Base-by-base conservation (phyloP, 1,139 yeast genomes). In the Geotrichum histeridarum region DNA sequence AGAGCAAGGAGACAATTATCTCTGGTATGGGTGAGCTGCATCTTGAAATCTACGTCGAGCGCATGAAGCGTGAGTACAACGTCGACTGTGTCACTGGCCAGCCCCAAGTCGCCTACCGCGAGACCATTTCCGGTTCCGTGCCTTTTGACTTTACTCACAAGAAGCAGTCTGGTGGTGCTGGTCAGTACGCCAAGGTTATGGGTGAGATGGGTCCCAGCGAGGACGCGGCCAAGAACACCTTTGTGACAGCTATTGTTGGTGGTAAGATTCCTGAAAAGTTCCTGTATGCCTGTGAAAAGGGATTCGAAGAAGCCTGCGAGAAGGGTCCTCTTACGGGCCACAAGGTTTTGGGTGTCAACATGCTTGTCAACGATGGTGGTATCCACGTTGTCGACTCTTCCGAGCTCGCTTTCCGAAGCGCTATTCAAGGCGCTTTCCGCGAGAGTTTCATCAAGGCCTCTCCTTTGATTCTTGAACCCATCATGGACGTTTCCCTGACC, bases 11-110 rank as follows among this genome's bases (percentile, higher is more conserved):
- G 72, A 93, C 99, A 14, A 83, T 93, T 62, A 89, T 93, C 65
- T 88, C 96, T 45, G 99, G 99, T 70, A 93, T 93, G 99, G 99
- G 99, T 63, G 99, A 93, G 73, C 79, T 93, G 67, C 99, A 93
- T 73, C 77, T 93, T 70, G 98, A 93, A 72, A 91, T 93, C 67
- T 93, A 93, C 69, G 96, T 93, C 57, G 99, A 93, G 76, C 84
- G 99, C 77, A 91, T 94, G 86, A 87, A 82, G 73, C 86, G 99
- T 73, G 99, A 94, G 73, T 94, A 94, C 72, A 90, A 90, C 59
- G 96, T 93, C 60, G 96, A 89, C 57, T 93, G 99, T 76, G 77
- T 82, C 43, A 91, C 97, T 57, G 99, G 99, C 70, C 86, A 87
- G 73, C 99, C 99, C 51, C 97, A 91, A 76, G 99, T 94, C 48